Base-by-base conservation (phyloP, 371 early-diverging fungal genomes). In the Enteropsectra breve region DNA sequence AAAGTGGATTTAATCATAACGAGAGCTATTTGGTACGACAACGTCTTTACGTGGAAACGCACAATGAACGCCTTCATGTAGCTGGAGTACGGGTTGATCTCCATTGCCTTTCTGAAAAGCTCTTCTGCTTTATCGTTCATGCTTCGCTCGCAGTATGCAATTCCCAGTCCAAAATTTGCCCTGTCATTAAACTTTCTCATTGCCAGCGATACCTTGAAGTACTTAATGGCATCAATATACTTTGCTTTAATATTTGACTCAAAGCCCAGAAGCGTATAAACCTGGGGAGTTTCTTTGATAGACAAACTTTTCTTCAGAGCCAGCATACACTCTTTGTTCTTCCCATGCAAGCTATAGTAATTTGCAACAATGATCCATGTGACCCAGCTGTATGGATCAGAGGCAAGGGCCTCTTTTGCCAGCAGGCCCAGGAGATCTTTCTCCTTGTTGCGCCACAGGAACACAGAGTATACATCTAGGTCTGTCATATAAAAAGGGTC, bases 351-450 rank as follows among this genome's bases (percentile, higher is more conserved):
- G 36, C 69, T 71, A 55, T 73, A 81, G 58, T 76, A 76, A 58
- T 81, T 81, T 0, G 77, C 81, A 3, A 81, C 23, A 2, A 67
- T 73, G 28, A 66, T 65, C 79, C 79, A 81, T 23, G 81, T 70
- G 6, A 67, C 57, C 13, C 71, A 24, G 34, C 60, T 47, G 1
- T 49, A 24, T 1, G 70, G 63, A 47, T 73, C n/a, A n/a, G 74
- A 56, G 18, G 56, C 59, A 15, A 77, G 62, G 2, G 78, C 24
- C 8, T 66, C 59, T 50, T 74, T 73, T 49, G 73, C 66, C n/a
- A 81, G 63, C 8, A 70, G 32, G 1, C 70, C 74, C 11, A 81
- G 67, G 6, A 63, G 46, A 29, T 43, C 52, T 37, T 53, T 56
- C 34, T 81, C 73, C 37, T 72, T 56, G 0, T 26, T 43, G 30